phyloP scores from a whole-genome alignment of 352 stramenopile genomes.

The Pythium volutum region DNA sequence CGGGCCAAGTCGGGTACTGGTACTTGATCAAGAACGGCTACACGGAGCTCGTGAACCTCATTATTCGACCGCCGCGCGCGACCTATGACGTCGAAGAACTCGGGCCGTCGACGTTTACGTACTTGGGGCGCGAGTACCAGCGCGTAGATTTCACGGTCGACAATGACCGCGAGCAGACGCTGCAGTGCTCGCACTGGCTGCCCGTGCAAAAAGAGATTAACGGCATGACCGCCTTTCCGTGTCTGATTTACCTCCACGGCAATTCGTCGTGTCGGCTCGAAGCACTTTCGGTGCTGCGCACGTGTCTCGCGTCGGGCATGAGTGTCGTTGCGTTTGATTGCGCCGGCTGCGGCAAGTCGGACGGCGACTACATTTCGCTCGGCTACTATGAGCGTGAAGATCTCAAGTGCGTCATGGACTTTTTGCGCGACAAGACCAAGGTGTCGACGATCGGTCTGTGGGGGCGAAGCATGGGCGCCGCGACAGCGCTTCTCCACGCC shows the following conservation, averaged over 20 bases:
- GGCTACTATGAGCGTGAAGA: conserved; percentile 95
- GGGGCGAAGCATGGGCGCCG: conserved; percentile 97
- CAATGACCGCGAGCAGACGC: conserved; percentile 73
- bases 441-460: conserved; percentile 96
- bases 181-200: conserved; percentile 96
- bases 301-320: conserved; percentile 91
- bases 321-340: conserved; percentile 97
- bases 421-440: conserved; percentile 89
- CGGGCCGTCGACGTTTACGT: conserved; percentile 89
- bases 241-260: conserved; percentile 98
- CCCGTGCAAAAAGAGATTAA: conserved; percentile 42
- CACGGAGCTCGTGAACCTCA: conserved; percentile 95
- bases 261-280: conserved; percentile 96
- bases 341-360: conserved; percentile 92
- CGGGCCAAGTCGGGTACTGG: conserved; percentile 79
- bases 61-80: conserved; percentile 95
- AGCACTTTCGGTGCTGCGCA: conserved; percentile 89
- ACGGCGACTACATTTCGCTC: conserved; percentile 97
- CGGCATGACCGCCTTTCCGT: conserved; percentile 55
- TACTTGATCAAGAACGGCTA: conserved; percentile 90
- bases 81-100: conserved; percentile 91
- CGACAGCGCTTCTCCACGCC: conserved; percentile 96
- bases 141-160: conserved; percentile 90
- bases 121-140: conserved; percentile 83
- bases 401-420: conserved; percentile 87